These are phyloP conservation scores for Rhodotorula sp. DNA, from an alignment of 1,284 basidiomycete species.

Conservation along the genomic window DNA sequence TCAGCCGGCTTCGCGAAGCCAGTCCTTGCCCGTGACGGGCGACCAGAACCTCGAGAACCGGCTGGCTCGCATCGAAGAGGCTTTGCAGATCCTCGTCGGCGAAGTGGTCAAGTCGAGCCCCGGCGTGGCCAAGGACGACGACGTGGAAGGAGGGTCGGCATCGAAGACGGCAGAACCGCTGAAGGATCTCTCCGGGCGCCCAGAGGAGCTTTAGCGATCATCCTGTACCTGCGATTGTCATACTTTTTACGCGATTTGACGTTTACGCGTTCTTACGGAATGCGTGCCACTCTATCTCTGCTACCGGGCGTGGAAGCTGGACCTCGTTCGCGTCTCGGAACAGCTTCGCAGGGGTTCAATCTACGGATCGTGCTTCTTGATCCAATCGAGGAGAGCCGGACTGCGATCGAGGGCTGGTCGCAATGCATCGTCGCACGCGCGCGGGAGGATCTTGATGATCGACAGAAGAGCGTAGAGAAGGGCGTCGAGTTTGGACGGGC, in stretches of 20 bases:
- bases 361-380: constrained; percentile 21
- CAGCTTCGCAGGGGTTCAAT: background rate
- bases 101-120: constrained; percentile 21
- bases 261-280: too few species aligned
- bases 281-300: too few species aligned
- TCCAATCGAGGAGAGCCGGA: constrained; percentile 22
- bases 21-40: background rate
- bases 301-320: too few species aligned
- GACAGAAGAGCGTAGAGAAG: constrained; percentile 23
- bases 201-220: background rate
- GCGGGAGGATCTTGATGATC: constrained; percentile 24
- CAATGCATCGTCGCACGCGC: constrained; percentile 13
- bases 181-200: constrained; percentile 15
- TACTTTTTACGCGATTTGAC: too few species aligned
- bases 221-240: too few species aligned
- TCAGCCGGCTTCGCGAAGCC: background rate
- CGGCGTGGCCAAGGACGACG: background rate
- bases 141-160: background rate
- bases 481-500: constrained; percentile 25
- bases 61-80: constrained; percentile 30
- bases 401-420: constrained; percentile 25
- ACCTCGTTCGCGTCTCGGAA: background rate
- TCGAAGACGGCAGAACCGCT: constrained; percentile 4
- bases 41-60: constrained; percentile 12
- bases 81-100: constrained; percentile 24